Conservation (phyloP, 2,329 filamentous ascomycete species). For the Truncatella angustata region DNA sequence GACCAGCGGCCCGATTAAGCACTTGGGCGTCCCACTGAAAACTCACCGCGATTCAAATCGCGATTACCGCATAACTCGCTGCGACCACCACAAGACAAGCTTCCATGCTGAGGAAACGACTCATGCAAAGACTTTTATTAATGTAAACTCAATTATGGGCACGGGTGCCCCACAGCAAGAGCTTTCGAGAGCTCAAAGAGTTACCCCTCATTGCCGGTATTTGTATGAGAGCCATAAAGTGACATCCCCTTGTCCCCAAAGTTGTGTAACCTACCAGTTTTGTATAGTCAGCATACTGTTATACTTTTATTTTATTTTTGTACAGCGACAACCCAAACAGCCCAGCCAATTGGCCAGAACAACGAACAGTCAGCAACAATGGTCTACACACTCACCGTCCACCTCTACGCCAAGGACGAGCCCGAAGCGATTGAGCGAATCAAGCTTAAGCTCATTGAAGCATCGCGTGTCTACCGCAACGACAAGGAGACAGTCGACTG, state of each 20-base stretch:
- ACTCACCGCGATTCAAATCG: no score
- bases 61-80: background rate
- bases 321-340: background rate
- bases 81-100: background rate
- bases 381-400: slow-evolving; percentile 69
- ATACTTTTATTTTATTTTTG: background rate
- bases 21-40: background rate
- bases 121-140: slow-evolving; percentile 4
- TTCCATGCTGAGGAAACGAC: background rate
- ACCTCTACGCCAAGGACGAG: slow-evolving; percentile 68
- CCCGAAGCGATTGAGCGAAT: slow-evolving; percentile 63
- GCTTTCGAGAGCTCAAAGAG: background rate
- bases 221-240: background rate
- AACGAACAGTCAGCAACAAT: slow-evolving; percentile 37
- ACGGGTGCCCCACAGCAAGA: background rate
- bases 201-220: slow-evolving; percentile 5
- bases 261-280: background rate
- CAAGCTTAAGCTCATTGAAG: slow-evolving; percentile 71
- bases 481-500: slow-evolving; percentile 70
- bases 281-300: no score
- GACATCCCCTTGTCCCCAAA: background rate
- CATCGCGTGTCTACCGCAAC: slow-evolving; percentile 68
- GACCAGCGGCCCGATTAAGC: background rate
- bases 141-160: slow-evolving; percentile 6
- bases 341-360: background rate